Evolutionary conservation across 73 alveolate genomes (phyloP), one percentile per base, ranked within the genome.

Genomic region (Paramecium sonneborni): DNA sequence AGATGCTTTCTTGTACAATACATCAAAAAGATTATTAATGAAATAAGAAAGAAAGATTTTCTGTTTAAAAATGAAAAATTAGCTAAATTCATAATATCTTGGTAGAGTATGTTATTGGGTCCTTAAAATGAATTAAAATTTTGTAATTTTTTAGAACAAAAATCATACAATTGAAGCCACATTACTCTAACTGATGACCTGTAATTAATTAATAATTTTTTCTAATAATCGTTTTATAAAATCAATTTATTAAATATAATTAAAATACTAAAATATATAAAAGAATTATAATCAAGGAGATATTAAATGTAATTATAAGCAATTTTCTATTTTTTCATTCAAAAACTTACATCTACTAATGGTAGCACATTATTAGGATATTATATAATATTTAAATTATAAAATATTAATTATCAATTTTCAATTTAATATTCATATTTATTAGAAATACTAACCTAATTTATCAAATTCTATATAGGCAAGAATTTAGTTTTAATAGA

Each of bases 1-100:
- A 62, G 44, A 14, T 62, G 84, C 18, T 62, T 62, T 62, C 84
- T 62, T 62, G 84, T 62, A 32, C 84, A 62, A 62, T 62, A 26
- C 84, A 62, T 62, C 39, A 15, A 24, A 5, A 30, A 23, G 84
- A 26, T 30, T 62, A 62, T 26, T 62, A 62, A 62, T 62, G 48
- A 62, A 62, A 62, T 23, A 62, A 62, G 84, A 32, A 58, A 11
- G 48, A 30, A 62, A 62, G 84, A 62, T 30, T 62, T 62, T 62
- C 57, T 52, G 15, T 52, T 52, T 52, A 18, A 52, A 52, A 52
- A 52, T 52, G 68, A 52, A 52, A 52, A 52, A 52, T 52, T 52
- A 52, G 12, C 68, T n/a, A 52, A 18, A n/a, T n/a, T 15, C 30
- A 21, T 3, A 52, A 52, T n/a, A 18, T 18, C 12, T 52, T 18